Evolutionary conservation across 2,329 filamentous ascomycete genomes (phyloP), one percentile per base, ranked within the genome.

Genomic region (Neofusicoccum ribis): DNA sequence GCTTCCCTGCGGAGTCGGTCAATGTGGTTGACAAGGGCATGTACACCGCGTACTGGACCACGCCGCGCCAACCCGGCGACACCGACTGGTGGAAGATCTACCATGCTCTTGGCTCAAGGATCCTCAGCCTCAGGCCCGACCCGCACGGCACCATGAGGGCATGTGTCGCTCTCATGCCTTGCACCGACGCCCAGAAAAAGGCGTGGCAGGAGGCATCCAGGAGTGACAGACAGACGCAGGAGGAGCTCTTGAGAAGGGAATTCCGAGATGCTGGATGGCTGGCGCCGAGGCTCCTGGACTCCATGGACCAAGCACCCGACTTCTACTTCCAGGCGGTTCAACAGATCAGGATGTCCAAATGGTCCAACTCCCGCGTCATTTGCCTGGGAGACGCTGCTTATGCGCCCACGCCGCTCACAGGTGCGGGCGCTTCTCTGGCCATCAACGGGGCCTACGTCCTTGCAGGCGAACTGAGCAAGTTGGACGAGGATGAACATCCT

Each of bases 341-440:
- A 0, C 74, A 81, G 58, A 78, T 86, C 39, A 78, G 78, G 58
- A 59, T 81, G 64, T 68, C 76, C 2, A 66, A 64, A 4, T 84
- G 78, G 81, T 80, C 72, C 14, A 71, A 72, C 0, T 81, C 82
- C 0, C 79, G 83, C 0, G 77, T 86, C 1, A 79, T 76, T 2
- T 73, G 86, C 0, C 61, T 85, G 0, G 85, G 84, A 0, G 84
- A 88, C 67, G 83, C 85, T 1, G 83, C 73, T 0, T 81, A 81
- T 67, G 81, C 79, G 36, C 82, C 83, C 0, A 76, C 79, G 0
- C 76, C 79, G 0, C 65, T 80, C 3, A 80, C 79, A 0, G 85
- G 84, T 0, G 79, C 83, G 73, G 84, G 85, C 0, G 85, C 83
- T 0, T 82, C 81, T 2, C 68, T 77, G 0, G 79, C 80, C 0